These are phyloP conservation scores for Leptographium lundbergii DNA, from an alignment of 2,329 filamentous ascomycete species.

Conservation along the genomic window DNA sequence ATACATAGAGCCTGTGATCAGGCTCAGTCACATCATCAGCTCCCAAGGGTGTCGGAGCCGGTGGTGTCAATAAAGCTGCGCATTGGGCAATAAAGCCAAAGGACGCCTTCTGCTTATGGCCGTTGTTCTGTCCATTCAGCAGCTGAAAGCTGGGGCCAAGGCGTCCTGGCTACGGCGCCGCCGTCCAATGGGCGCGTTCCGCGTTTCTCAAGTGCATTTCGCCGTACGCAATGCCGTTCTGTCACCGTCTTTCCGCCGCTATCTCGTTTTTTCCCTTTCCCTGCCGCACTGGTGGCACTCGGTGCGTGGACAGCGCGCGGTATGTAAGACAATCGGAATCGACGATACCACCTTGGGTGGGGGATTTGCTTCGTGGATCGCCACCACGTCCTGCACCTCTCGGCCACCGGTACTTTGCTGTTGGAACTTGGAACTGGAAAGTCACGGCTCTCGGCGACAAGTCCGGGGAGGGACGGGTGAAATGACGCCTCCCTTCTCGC, in stretches of 20 bases:
- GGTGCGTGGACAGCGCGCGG: not conserved
- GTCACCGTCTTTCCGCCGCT: not conserved
- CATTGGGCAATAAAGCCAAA: not conserved
- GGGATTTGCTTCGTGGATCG: not conserved
- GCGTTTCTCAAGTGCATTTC: not conserved
- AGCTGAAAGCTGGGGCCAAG: not conserved
- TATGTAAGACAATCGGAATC: not conserved
- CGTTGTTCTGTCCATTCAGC: not conserved
- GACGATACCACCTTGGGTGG: not conserved
- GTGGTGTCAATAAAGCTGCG: not conserved
- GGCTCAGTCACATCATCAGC: not conserved
- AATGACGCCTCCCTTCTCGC: not conserved
- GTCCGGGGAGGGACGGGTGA: not conserved
- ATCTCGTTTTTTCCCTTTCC: not conserved
- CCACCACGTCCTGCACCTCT: conserved; percentile 8
- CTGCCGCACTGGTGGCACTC: not conserved
- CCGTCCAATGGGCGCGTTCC: not conserved
- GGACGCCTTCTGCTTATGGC: not conserved
- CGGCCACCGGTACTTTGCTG: conserved; percentile 4
- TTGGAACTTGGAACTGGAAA: not conserved
- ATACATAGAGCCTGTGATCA: too few relatives aligned
- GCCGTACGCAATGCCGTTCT: not conserved
- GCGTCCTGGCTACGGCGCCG: too few relatives aligned
- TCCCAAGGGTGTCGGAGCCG: not conserved
- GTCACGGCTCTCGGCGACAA: not conserved